phyloP scores from a whole-genome alignment of 2,329 filamentous ascomycete genomes.

The Epichloe sibirici region DNA sequence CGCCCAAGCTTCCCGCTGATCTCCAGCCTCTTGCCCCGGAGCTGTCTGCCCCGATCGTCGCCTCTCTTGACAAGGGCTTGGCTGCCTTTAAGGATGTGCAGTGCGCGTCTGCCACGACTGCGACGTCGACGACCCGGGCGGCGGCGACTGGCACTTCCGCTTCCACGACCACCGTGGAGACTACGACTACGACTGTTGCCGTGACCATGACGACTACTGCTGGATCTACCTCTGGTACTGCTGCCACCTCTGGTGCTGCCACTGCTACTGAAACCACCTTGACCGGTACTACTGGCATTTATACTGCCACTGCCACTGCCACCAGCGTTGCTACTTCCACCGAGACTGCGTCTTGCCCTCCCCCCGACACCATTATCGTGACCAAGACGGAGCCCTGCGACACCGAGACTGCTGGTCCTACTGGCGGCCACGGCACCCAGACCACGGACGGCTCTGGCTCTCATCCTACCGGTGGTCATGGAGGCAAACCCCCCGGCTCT shows the following conservation, averaged over 20 bases:
- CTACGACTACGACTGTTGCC: background rate
- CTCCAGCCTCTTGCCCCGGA: background rate
- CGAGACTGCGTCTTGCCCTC: background rate
- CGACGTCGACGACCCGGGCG: background rate
- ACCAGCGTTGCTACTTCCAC: background rate
- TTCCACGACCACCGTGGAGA: background rate
- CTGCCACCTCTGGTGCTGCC: background rate
- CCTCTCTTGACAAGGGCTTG: background rate
- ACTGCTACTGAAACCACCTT: background rate
- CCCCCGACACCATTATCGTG: background rate
- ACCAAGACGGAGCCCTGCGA: background rate
- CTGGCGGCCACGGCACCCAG: background rate
- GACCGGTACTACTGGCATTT: background rate
- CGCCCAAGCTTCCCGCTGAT: background rate
- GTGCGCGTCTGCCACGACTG: background rate
- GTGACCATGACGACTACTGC: background rate
- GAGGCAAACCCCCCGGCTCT: background rate
- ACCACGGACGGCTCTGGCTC: background rate
- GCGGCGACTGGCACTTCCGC: background rate
- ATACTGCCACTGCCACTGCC: background rate
- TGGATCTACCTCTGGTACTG: background rate
- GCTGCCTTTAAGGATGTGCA: slow-evolving; percentile 2
- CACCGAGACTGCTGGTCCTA: background rate
- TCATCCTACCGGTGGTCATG: background rate
- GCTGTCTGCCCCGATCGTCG: background rate